Conservation (phyloP, 169 alveolate genomes). For the Plasmodium knowlesi region DNA sequence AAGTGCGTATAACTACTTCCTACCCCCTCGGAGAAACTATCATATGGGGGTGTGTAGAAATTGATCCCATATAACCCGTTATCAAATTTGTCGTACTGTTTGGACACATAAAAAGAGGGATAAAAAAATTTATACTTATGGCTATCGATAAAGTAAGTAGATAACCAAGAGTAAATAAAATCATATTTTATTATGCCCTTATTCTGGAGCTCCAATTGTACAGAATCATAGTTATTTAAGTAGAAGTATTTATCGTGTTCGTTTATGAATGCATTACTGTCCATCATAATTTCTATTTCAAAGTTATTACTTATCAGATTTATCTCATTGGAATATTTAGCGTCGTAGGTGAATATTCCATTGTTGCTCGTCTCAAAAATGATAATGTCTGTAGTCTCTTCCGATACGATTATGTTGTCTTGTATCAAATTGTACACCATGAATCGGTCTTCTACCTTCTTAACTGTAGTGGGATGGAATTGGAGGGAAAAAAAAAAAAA, state of each 20-base stretch:
- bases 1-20: not conserved
- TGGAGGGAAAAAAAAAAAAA: not conserved
- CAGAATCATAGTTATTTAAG: conserved; percentile 14
- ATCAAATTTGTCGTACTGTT: not conserved
- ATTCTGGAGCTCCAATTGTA: conserved; percentile 55
- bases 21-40: conserved; percentile 12
- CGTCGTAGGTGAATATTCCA: conserved; percentile 35
- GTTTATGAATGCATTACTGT: conserved; percentile 11
- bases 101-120: conserved; percentile 26
- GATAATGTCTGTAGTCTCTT: conserved; percentile 20
- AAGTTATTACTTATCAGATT: conserved; percentile 23
- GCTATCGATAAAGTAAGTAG: conserved; percentile 20
- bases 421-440: conserved; percentile 20
- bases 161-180: conserved; percentile 44
- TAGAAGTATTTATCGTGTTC: conserved; percentile 14
- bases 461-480: not conserved
- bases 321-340: conserved; percentile 44
- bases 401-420: conserved; percentile 40
- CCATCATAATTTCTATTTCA: conserved; percentile 57
- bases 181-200: conserved; percentile 38
- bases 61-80: not conserved
- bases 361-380: conserved; percentile 40
- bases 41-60: not conserved
- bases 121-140: conserved; percentile 11
- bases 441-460: conserved; percentile 31